phyloP scores from a whole-genome alignment of 495 filamentous ascomycete genomes.

The Hyaloscypha bicolor region DNA sequence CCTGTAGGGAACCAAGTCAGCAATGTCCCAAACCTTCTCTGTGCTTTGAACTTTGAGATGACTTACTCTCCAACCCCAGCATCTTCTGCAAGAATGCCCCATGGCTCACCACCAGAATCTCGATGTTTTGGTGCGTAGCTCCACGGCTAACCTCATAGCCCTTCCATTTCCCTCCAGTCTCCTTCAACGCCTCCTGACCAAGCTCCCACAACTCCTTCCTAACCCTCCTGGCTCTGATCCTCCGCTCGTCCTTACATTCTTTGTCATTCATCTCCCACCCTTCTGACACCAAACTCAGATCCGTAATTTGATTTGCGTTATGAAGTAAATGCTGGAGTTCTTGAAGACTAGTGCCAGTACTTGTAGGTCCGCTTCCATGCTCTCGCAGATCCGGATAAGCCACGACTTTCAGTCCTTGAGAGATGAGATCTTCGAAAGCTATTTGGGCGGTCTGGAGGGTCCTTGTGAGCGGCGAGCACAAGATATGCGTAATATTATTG shows the following conservation, averaged over 20 bases:
- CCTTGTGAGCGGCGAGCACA: conserved; percentile 8
- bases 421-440: neutral
- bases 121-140: conserved; percentile 5
- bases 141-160: neutral
- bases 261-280: conserved; percentile 10
- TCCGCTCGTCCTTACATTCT: neutral
- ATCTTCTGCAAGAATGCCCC: conserved; percentile 5
- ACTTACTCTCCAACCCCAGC: neutral
- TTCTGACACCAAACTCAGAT: neutral
- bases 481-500: neutral
- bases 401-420: neutral
- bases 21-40: no score
- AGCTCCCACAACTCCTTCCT: neutral
- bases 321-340: neutral
- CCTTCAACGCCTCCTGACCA: neutral
- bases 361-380: neutral
- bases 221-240: neutral
- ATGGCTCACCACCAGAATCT: conserved; percentile 17
- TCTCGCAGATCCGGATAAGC: conserved; percentile 12
- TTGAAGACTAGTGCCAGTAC: neutral
- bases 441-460: conserved; percentile 11
- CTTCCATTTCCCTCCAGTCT: neutral
- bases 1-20: no score
- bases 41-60: neutral
- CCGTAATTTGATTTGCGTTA: neutral